Base-by-base conservation (phyloP, 345 rosid genomes). In the Isatis tinctoria region DNA sequence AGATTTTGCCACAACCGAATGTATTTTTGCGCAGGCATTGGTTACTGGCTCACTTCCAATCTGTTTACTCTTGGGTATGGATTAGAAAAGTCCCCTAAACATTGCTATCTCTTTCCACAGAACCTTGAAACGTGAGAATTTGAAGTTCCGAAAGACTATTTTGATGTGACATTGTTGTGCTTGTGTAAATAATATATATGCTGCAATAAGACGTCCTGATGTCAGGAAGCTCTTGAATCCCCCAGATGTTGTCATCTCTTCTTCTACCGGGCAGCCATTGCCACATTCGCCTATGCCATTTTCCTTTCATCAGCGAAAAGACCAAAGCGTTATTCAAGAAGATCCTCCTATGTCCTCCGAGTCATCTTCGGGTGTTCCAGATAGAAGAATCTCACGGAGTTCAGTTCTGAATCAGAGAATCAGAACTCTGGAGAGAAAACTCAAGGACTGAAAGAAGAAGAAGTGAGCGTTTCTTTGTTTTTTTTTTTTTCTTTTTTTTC, bases 31-130 rank as follows among this genome's bases (percentile, higher is more conserved):
- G 64, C 80, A 80, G 87, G 87, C 87, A 45, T 58, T 84, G 51
- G 85, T 64, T 84, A 81, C 80, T 84, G 87, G 85, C 82, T 84
- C 56, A 81, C 85, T 61, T 84, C 87, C 62, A 84, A 84, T 75
- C 32, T 84, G 13, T 84, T 83, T 74, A 70, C 85, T 18, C 79
- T 83, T 37, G 73, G 48, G 22, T 85, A 81, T 72, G 85, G 86
- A 35, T 58, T 77, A 72, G 74, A 86, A 67, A 59, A 76, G 83
- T 77, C 67, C 39, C 61, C 64, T 37, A 12, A 24, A 37, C 45
- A 20, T 37, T 32, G 58, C 13, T 37, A 13, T n/a, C 30, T 61
- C 49, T 32, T 40, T 70, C 47, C 24, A 11, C 24, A 10, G 26
- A 3, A 9, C 20, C 30, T 20, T 48, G 18, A 58, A 17, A 65